phyloP scores from a whole-genome alignment of 202 grass and related monocot species.

The Schoenoplectus triqueter region DNA sequence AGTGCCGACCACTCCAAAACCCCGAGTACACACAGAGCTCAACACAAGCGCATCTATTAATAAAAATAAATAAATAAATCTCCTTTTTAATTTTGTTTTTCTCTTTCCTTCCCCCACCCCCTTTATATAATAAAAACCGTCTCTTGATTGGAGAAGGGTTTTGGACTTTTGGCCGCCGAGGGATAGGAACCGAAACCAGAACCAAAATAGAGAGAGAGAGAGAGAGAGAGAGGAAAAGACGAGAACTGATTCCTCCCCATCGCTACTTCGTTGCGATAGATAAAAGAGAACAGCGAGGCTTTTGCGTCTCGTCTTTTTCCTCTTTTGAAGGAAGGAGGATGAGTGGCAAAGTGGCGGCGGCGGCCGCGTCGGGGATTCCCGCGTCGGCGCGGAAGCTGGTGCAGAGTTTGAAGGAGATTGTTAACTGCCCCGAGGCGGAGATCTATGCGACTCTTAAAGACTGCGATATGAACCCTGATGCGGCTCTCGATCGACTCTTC shows the following conservation, averaged over 20 bases:
- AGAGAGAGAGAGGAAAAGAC: too few species aligned
- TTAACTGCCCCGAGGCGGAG: conserved; percentile 92
- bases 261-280: background rate
- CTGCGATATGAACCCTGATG: conserved; percentile 97
- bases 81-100: background rate
- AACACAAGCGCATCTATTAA: conserved; percentile 7
- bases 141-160: conserved; percentile 34
- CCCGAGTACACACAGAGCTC: conserved; percentile 24
- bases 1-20: background rate
- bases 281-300: background rate
- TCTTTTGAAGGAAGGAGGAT: conserved; percentile 27
- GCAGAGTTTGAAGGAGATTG: conserved; percentile 98
- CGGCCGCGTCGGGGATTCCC: conserved; percentile 63
- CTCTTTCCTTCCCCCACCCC: conserved; percentile 6
- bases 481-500: conserved; percentile 90
- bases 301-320: conserved; percentile 23
- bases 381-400: conserved; percentile 68
- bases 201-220: background rate
- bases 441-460: conserved; percentile 96
- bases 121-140: conserved; percentile 37
- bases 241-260: conserved; percentile 4
- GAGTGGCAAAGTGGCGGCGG: conserved; percentile 53
- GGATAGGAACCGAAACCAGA: conserved; percentile 30
- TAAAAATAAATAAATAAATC: background rate
- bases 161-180: conserved; percentile 42